phyloP scores from a whole-genome alignment of 768 basidiomycete species.

The Mycena galericulata region DNA sequence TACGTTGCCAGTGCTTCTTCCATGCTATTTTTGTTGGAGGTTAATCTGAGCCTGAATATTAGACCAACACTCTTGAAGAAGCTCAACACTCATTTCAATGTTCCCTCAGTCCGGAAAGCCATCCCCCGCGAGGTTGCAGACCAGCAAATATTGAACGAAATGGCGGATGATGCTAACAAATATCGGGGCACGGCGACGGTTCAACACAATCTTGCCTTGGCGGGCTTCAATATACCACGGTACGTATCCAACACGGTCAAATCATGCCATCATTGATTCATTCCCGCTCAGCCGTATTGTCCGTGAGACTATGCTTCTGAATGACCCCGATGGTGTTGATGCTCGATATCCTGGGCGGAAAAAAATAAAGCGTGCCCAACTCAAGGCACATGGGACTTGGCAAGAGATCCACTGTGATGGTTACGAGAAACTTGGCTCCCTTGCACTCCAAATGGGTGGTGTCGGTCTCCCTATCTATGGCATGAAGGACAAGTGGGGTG shows the following conservation, averaged over 20 bases:
- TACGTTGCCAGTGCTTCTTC: neutral
- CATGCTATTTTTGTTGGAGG: neutral
- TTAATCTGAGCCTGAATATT: neutral
- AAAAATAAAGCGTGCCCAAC: slow-evolving; percentile 22
- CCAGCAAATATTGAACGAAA: slow-evolving; percentile 33
- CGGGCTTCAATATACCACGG: slow-evolving; percentile 29
- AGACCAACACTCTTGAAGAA: slow-evolving; percentile 24
- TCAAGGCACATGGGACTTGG: slow-evolving; percentile 37
- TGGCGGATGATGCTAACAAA: slow-evolving; percentile 36
- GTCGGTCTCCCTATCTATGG: slow-evolving; percentile 40
- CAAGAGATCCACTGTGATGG: slow-evolving; percentile 43
- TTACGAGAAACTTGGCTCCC: slow-evolving; percentile 43
- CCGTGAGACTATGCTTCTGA: slow-evolving; percentile 22
- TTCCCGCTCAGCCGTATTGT: slow-evolving; percentile 33
- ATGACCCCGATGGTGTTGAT: slow-evolving; percentile 39
- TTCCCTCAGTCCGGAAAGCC: slow-evolving; percentile 35
- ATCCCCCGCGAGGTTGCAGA: slow-evolving; percentile 32
- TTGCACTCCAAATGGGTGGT: slow-evolving; percentile 41
- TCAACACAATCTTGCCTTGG: slow-evolving; percentile 30
- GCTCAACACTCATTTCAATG: slow-evolving; percentile 33
- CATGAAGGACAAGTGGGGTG: slow-evolving; percentile 40
- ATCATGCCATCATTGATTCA: neutral
- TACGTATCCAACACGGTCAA: neutral
- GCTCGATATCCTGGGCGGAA: slow-evolving; percentile 36
- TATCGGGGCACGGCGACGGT: slow-evolving; percentile 33